Evolutionary conservation across 108 stramenopile genomes (phyloP).

Genomic region (Schizochytrium sp.): DNA sequence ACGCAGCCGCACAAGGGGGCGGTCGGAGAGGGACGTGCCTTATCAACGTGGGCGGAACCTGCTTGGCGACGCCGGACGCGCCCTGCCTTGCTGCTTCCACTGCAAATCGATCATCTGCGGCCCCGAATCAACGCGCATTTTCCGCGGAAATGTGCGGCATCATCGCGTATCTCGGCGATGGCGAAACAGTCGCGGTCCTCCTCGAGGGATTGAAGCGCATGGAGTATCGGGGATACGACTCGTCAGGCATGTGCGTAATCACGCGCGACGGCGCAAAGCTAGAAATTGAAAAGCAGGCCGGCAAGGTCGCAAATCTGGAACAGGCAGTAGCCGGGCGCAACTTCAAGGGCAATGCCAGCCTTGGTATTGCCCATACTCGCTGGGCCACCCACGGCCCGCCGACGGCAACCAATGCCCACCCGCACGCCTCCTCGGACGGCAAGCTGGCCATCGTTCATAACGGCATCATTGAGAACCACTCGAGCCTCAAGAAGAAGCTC

Average conservation of each 20-base stretch:
- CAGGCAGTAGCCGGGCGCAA: slow-evolving; percentile 67
- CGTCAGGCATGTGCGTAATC: slow-evolving; percentile 89
- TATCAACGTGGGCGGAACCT: too few relatives aligned
- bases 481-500: slow-evolving; percentile 74
- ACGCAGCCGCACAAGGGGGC: too few relatives aligned
- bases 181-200: slow-evolving; percentile 39
- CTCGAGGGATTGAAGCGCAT: slow-evolving; percentile 86
- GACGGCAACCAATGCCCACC: slow-evolving; percentile 96
- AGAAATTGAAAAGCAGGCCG: slow-evolving; percentile 81
- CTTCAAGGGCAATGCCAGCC: slow-evolving; percentile 39
- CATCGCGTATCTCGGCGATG: slow-evolving; percentile 15
- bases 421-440: slow-evolving; percentile 81
- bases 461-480: slow-evolving; percentile 92
- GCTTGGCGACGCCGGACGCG: too few relatives aligned
- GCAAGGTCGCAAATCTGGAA: slow-evolving; percentile 77
- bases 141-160: background rate
- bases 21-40: too few relatives aligned
- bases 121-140: too few relatives aligned
- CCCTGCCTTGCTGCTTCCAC: too few relatives aligned
- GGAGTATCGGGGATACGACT: slow-evolving; percentile 96
- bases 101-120: too few relatives aligned
- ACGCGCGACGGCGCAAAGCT: slow-evolving; percentile 25
- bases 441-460: slow-evolving; percentile 98
- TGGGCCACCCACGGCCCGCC: slow-evolving; percentile 99
- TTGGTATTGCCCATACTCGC: slow-evolving; percentile 97